A percentile compares a stretch with the other conserved stretches of the same genome.
Conservation (phyloP, 257 asterid species). For the Nicotiana tabacum region DNA sequence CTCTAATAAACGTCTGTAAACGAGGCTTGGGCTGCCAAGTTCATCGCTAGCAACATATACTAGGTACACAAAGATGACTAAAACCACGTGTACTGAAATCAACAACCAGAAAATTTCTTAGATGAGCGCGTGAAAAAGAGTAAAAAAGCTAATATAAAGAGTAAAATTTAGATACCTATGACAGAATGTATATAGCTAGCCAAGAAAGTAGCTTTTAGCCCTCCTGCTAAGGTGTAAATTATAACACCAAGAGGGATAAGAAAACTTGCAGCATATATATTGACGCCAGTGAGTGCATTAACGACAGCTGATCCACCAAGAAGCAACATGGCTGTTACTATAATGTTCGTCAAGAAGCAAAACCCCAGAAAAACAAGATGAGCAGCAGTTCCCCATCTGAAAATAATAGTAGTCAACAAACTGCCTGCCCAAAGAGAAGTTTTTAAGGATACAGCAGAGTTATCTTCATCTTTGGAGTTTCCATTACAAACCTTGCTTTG, state of each 20-base stretch:
- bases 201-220: conserved; percentile 87
- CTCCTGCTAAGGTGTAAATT: conserved; percentile 85
- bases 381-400: conserved; percentile 93
- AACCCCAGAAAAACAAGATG: conserved; percentile 73
- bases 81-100: conserved; percentile 68
- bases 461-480: not conserved
- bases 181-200: conserved; percentile 94
- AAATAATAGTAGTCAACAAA: not conserved
- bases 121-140: not conserved
- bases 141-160: not conserved
- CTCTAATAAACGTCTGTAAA: conserved; percentile 61
- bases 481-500: conserved; percentile 58
- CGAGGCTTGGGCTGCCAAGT: conserved; percentile 77
- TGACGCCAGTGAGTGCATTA: conserved; percentile 86
- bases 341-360: conserved; percentile 87
- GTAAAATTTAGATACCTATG: conserved; percentile 35
- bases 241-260: conserved; percentile 88
- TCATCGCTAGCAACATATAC: conserved; percentile 68
- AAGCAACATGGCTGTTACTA: conserved; percentile 91
- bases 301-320: conserved; percentile 96
- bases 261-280: conserved; percentile 88
- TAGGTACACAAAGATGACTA: conserved; percentile 78
- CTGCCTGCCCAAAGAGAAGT: not conserved
- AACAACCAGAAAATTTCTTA: not conserved
- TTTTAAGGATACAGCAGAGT: not conserved